Conservation (phyloP, 1,139 yeast species). For the Protomyces inouyei region DNA sequence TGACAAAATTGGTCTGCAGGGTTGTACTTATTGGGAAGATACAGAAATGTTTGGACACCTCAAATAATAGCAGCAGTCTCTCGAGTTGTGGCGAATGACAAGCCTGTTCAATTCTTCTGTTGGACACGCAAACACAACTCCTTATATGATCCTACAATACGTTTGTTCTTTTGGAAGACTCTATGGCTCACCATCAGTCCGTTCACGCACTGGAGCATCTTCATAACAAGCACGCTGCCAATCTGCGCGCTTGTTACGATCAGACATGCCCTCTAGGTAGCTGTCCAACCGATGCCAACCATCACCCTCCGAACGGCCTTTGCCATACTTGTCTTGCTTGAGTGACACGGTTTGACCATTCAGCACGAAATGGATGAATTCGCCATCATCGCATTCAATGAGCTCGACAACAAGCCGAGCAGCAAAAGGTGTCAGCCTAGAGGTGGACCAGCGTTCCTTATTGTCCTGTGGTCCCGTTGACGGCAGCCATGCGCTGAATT, state of each 20-base stretch:
- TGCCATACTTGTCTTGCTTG: conserved; percentile 23
- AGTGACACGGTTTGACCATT: conserved; percentile 45
- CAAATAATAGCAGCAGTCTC: too few species aligned
- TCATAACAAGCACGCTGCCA: conserved; percentile 16
- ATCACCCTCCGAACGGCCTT: conserved; percentile 3
- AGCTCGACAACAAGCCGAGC: conserved; percentile 44
- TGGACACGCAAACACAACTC: too few species aligned
- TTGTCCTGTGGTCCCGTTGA: conserved; percentile 4
- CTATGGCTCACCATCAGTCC: neutral
- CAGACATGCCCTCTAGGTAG: conserved; percentile 12
- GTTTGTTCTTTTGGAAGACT: too few species aligned
- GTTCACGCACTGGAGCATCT: neutral
- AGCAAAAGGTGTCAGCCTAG: conserved; percentile 44
- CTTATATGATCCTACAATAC: too few species aligned
- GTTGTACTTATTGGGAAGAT: too few species aligned
- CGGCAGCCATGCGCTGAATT: conserved; percentile 8
- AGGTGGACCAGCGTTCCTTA: conserved; percentile 5
- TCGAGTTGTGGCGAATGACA: too few species aligned
- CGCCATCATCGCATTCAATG: conserved; percentile 40
- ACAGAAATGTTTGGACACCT: too few species aligned
- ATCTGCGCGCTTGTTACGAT: conserved; percentile 14
- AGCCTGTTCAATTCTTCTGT: too few species aligned
- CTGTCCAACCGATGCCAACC: conserved; percentile 16
- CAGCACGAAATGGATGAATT: conserved; percentile 40
- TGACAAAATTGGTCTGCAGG: too few species aligned